These are phyloP conservation scores for Colletotrichum sp. DNA, from an alignment of 2,329 filamentous ascomycete genomes.

Conservation along the genomic window DNA sequence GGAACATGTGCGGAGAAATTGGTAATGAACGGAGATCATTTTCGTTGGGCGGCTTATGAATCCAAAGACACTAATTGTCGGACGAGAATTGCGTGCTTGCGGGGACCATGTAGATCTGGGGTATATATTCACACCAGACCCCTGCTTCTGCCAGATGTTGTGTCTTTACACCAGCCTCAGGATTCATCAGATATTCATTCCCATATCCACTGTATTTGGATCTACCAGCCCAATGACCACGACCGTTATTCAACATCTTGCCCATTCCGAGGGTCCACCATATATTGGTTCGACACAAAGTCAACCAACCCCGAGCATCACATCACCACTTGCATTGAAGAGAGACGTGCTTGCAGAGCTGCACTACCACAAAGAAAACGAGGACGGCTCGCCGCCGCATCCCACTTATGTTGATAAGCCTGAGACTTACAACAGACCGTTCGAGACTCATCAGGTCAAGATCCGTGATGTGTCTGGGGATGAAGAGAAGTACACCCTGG, in stretches of 20 bases:
- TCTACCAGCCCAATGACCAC: conserved; percentile 8
- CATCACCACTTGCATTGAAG: not conserved
- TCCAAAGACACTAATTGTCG: conserved; percentile 15
- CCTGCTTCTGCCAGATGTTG: not conserved
- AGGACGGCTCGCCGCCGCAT: conserved; percentile 43
- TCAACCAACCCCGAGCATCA: not conserved
- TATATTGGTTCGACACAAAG: not conserved
- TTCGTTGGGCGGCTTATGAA: conserved; percentile 27
- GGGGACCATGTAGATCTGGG: not conserved
- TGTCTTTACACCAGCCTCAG: not conserved
- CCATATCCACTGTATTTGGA: not conserved
- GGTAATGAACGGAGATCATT: not conserved
- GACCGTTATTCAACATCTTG: conserved; percentile 1
- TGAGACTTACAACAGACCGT: conserved; percentile 36
- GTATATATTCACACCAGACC: not conserved
- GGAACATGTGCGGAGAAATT: not conserved
- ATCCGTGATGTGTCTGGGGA: conserved; percentile 40
- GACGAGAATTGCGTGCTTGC: conserved; percentile 28
- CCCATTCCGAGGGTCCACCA: not conserved
- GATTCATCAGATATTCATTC: not conserved
- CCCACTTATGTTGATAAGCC: conserved; percentile 38
- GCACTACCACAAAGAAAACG: conserved; percentile 44
- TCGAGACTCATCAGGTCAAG: conserved; percentile 29
- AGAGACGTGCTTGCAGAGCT: conserved; percentile 33
- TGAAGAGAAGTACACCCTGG: conserved; percentile 40